These are phyloP conservation scores for Venturia asperata DNA, from an alignment of 2,329 filamentous ascomycete genomes.

Conservation along the genomic window DNA sequence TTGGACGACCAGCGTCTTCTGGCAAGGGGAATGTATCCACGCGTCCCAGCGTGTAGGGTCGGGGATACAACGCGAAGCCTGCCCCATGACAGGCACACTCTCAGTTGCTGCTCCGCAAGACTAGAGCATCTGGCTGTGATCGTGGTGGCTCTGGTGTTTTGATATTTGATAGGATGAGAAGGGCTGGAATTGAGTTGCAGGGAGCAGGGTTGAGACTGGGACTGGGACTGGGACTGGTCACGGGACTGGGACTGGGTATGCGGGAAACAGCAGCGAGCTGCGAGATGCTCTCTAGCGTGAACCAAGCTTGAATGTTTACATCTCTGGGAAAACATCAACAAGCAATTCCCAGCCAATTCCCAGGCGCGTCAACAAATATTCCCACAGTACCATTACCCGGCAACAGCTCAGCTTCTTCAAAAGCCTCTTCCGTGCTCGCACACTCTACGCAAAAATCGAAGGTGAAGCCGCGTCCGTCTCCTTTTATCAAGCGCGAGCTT, in stretches of 20 bases:
- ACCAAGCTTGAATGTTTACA: neutral
- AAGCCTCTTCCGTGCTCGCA: neutral
- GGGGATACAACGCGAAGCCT: neutral
- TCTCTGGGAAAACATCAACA: neutral
- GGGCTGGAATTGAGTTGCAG: neutral
- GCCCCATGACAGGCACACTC: neutral
- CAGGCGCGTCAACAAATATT: constrained; percentile 1
- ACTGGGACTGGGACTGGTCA: neutral
- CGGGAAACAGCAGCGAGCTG: constrained; percentile 2
- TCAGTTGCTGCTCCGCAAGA: neutral
- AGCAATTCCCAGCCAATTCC: neutral
- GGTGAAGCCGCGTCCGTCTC: neutral
- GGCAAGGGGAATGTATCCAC: neutral
- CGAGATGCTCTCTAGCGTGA: neutral
- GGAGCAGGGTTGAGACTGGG: too few relatives aligned
- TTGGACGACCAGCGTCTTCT: neutral
- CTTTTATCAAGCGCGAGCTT: neutral
- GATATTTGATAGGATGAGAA: neutral
- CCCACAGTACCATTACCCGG: too few relatives aligned
- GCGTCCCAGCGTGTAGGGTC: neutral
- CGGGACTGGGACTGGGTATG: neutral
- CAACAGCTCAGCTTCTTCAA: neutral
- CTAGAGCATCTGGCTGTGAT: neutral
- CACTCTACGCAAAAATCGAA: too few relatives aligned
- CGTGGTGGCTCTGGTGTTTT: neutral